Conservation (phyloP, 441 rosid species). For the Populus hybrid region DNA sequence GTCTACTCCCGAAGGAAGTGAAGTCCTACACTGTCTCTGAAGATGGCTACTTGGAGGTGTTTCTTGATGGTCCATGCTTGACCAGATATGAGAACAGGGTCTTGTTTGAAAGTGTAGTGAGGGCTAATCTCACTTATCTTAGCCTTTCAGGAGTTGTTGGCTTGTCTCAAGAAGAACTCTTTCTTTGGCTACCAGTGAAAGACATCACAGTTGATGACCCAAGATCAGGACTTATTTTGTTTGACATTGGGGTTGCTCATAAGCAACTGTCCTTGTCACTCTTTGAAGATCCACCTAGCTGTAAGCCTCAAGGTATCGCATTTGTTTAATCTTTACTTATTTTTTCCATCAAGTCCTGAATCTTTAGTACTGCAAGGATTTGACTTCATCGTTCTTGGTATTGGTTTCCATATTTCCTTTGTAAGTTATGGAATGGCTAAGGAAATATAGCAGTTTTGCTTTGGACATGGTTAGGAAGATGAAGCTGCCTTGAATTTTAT, state of each 20-base stretch:
- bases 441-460: too few relatives aligned
- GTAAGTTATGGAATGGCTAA: too few relatives aligned
- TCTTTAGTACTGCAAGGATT: background rate
- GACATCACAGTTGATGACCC: constrained; percentile 73
- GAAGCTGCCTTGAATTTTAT: background rate
- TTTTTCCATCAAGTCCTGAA: background rate
- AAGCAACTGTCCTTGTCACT: constrained; percentile 84
- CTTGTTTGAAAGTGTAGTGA: constrained; percentile 62
- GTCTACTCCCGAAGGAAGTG: constrained; percentile 68
- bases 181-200: constrained; percentile 84
- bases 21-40: constrained; percentile 46
- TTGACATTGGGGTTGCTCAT: constrained; percentile 78
- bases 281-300: constrained; percentile 79
- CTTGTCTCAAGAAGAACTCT: constrained; percentile 73
- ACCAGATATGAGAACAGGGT: constrained; percentile 71
- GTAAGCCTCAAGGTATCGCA: constrained; percentile 50
- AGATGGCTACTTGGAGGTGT: constrained; percentile 58
- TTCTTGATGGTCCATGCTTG: constrained; percentile 64
- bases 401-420: background rate
- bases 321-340: background rate
- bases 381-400: background rate
- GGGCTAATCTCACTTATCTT: constrained; percentile 71
- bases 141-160: constrained; percentile 72
- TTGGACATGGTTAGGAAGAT: background rate
- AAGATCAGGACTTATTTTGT: constrained; percentile 69